These are phyloP conservation scores for Dissoconium aciculare DNA, from an alignment of 2,329 filamentous ascomycete species.

Conservation along the genomic window DNA sequence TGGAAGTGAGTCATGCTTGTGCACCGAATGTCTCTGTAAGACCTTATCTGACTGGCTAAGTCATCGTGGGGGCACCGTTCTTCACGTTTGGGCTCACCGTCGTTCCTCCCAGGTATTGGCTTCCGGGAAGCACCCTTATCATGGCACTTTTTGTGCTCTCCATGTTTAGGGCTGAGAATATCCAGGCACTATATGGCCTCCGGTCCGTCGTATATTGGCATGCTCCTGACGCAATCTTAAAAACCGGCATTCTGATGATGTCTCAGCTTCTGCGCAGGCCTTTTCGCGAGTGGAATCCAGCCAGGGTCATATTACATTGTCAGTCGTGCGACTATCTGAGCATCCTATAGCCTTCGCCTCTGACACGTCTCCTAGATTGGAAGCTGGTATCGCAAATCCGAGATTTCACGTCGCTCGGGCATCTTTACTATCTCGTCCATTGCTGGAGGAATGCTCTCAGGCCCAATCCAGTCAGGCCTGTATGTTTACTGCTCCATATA, in stretches of 20 bases:
- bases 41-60: not conserved
- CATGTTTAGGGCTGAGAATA: slow-evolving; percentile 8
- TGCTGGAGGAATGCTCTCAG: slow-evolving; percentile 10
- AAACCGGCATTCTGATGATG: no score
- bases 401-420: slow-evolving; percentile 8
- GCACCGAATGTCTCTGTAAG: not conserved
- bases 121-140: slow-evolving; percentile 6
- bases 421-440: slow-evolving; percentile 9
- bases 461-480: slow-evolving; percentile 10
- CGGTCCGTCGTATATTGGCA: slow-evolving; percentile 1
- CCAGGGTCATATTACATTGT: not conserved
- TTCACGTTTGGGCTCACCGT: slow-evolving; percentile 6
- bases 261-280: not conserved
- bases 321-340: not conserved
- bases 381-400: slow-evolving; percentile 9
- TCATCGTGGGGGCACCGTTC: slow-evolving; percentile 8
- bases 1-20: slow-evolving; percentile 3
- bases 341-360: not conserved
- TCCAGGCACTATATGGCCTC: slow-evolving; percentile 6
- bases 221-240: no score
- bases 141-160: slow-evolving; percentile 8
- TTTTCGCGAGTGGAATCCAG: not conserved
- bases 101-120: slow-evolving; percentile 6
- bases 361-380: slow-evolving; percentile 2
- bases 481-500: slow-evolving; percentile 3